These are phyloP conservation scores for Chenopodium berlandieri DNA, from an alignment of 148 eudicot genomes.

Conservation along the genomic window DNA sequence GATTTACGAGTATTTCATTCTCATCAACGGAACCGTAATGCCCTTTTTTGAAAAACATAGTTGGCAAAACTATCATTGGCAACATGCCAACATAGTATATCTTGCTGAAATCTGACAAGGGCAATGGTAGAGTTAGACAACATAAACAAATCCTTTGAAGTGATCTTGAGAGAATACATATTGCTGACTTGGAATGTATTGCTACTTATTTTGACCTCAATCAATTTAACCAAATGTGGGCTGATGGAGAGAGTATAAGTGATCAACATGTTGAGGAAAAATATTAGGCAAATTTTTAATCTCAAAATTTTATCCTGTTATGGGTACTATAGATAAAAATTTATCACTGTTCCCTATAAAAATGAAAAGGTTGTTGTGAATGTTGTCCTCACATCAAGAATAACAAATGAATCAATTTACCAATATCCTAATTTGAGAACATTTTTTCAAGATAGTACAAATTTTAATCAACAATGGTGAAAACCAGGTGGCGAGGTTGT, in stretches of 20 bases:
- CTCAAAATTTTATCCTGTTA: not conserved
- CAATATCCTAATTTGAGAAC: no score
- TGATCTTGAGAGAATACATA: not conserved
- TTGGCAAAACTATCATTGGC: not conserved
- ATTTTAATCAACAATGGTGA: no score
- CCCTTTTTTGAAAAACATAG: no score
- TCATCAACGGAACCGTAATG: no score
- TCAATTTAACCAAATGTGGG: not conserved
- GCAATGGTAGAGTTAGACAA: not conserved
- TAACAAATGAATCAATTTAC: no score
- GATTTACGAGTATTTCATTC: no score
- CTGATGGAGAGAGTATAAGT: not conserved
- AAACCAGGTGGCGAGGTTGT: no score
- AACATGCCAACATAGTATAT: not conserved
- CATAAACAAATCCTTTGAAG: not conserved
- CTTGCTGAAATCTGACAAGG: not conserved
- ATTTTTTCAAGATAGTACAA: no score
- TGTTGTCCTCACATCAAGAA: no score
- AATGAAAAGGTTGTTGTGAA: no score
- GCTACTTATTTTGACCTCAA: not conserved
- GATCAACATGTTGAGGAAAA: not conserved
- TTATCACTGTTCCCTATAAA: no score
- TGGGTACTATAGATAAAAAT: not conserved
- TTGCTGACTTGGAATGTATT: no score
- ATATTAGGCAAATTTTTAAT: not conserved